phyloP scores from a whole-genome alignment of 345 rosid genomes.

The Raphanus raphanistrum region DNA sequence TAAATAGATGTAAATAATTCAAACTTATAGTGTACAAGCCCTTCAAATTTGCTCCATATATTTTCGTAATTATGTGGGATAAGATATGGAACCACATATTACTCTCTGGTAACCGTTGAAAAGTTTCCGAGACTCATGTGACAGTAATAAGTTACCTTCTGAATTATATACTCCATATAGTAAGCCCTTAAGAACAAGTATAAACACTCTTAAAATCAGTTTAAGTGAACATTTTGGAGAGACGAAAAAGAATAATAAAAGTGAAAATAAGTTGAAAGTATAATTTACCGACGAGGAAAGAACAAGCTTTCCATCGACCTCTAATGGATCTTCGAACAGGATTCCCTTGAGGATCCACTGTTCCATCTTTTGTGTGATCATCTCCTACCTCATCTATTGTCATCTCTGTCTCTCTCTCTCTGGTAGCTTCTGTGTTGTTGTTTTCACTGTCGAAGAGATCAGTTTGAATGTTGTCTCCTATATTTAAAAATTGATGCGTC shows the following conservation, averaged over 20 bases:
- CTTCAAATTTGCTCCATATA: background rate
- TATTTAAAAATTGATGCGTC: conserved; percentile 9
- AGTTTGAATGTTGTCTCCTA: background rate
- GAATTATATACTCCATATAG: background rate
- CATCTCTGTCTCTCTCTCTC: conserved; percentile 8
- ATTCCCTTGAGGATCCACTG: conserved; percentile 67
- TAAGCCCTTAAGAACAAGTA: background rate
- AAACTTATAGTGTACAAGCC: background rate
- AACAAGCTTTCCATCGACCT: conserved; percentile 93
- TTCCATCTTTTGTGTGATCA: conserved; percentile 88
- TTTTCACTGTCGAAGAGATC: conserved; percentile 17
- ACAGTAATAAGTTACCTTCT: background rate
- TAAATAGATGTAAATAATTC: background rate
- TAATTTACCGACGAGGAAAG: conserved; percentile 71
- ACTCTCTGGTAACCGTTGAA: conserved; percentile 19
- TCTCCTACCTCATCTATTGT: conserved; percentile 49
- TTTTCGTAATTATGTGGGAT: conserved; percentile 4
- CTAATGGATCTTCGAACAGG: conserved; percentile 53
- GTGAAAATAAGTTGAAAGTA: background rate
- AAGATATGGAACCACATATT: conserved; percentile 10
- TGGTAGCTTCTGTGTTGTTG: background rate
- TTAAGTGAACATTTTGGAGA: background rate
- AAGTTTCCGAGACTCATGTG: conserved; percentile 17
- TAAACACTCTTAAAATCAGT: background rate
- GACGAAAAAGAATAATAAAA: background rate